A percentile compares a stretch with the other conserved stretches of the same genome.
Evolutionary conservation across 2,329 filamentous ascomycete species (phyloP).

Genomic region (Aspergillus latus): DNA sequence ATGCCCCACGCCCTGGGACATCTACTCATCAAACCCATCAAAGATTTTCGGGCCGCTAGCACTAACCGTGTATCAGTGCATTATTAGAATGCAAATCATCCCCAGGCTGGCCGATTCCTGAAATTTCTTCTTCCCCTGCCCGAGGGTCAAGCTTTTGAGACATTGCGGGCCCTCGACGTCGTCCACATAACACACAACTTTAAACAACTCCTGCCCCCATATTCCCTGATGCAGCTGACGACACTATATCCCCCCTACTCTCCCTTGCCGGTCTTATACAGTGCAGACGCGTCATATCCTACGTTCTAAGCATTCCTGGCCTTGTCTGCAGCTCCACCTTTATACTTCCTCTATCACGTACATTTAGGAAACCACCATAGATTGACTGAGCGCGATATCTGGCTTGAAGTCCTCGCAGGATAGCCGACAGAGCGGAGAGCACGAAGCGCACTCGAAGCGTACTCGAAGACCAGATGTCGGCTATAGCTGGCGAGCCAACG

Average conservation of each 20-base stretch:
- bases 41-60: conserved; percentile 9
- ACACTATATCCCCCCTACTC: not conserved
- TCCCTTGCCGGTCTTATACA: not conserved
- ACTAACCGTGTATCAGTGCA: not conserved
- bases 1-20: conserved; percentile 11
- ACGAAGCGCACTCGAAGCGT: too few species aligned
- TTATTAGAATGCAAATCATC: conserved; percentile 9
- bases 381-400: not conserved
- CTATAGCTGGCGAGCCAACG: conserved; percentile 9
- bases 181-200: not conserved
- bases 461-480: conserved; percentile 22
- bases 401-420: not conserved
- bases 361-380: not conserved
- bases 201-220: not conserved
- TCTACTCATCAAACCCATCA: not conserved
- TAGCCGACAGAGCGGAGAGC: not conserved
- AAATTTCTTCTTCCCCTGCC: conserved; percentile 1
- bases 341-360: not conserved
- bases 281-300: not conserved
- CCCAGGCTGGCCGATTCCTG: not conserved
- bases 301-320: not conserved
- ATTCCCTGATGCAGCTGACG: not conserved
- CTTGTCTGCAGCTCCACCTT: not conserved
- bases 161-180: not conserved
- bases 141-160: conserved; percentile 2